phyloP scores from a whole-genome alignment of 73 alveolate genomes.

The Paramecium tetraurelia region DNA sequence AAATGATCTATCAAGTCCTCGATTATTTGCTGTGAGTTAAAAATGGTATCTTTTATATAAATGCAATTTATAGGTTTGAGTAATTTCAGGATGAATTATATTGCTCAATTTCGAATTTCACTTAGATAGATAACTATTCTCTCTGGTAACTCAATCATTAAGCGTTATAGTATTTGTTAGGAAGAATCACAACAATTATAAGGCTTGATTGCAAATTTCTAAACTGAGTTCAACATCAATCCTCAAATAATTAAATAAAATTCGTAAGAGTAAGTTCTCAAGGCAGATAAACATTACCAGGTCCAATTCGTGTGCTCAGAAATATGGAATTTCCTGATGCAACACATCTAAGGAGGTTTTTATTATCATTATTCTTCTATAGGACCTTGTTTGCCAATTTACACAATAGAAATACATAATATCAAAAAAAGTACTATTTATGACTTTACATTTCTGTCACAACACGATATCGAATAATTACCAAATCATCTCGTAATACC shows the following conservation, averaged over 20 bases:
- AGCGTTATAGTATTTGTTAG: background rate
- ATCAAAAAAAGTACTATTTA: background rate
- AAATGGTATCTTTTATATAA: background rate
- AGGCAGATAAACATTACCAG: background rate
- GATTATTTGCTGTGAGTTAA: background rate
- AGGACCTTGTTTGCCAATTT: conserved; percentile 12
- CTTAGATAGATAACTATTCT: background rate
- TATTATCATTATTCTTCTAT: background rate
- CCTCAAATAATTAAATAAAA: background rate
- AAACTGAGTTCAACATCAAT: background rate
- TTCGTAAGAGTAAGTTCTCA: background rate
- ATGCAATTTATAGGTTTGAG: background rate
- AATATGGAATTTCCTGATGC: background rate
- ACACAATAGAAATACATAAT: background rate
- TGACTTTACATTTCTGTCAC: background rate
- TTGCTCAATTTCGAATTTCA: background rate
- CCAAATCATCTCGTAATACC: background rate
- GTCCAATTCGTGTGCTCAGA: background rate
- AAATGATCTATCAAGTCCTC: background rate
- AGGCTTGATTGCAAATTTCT: background rate
- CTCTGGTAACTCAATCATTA: background rate
- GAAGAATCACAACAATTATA: background rate
- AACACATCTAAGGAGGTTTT: background rate
- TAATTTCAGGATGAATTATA: background rate
- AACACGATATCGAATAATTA: background rate